These are phyloP conservation scores for Chrysoporthe austroafricana DNA, from an alignment of 2,329 filamentous ascomycete species.

Conservation along the genomic window DNA sequence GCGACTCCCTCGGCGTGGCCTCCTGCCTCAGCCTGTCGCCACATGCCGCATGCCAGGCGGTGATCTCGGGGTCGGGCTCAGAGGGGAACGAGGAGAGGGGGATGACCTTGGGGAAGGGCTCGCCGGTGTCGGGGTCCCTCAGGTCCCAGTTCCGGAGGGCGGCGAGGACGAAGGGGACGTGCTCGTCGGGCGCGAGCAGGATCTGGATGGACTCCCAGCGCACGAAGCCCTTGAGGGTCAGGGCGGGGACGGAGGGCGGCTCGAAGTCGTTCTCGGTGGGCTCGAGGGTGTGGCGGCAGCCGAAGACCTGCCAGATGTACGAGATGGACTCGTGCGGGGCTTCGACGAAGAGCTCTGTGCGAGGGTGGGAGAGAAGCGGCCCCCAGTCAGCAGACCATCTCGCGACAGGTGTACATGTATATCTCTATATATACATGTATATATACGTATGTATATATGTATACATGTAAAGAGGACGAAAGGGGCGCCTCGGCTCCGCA, in stretches of 20 bases:
- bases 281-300: conserved; percentile 86
- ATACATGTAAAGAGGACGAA: too few species aligned
- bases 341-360: conserved; percentile 72
- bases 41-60: conserved; percentile 82
- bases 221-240: conserved; percentile 84
- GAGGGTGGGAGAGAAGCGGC: conserved; percentile 1
- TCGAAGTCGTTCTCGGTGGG: conserved; percentile 74
- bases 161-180: conserved; percentile 80
- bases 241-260: conserved; percentile 70
- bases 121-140: conserved; percentile 73
- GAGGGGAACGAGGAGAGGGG: conserved; percentile 69
- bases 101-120: conserved; percentile 65
- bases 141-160: conserved; percentile 80
- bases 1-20: conserved; percentile 44
- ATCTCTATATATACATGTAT: neutral
- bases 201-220: conserved; percentile 94
- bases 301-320: conserved; percentile 89
- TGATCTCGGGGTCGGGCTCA: conserved; percentile 76
- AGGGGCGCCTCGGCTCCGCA: neutral
- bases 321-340: conserved; percentile 77
- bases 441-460: too few species aligned
- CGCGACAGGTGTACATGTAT: neutral
- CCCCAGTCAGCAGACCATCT: conserved; percentile 21
- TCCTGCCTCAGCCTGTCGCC: conserved; percentile 71
- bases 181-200: conserved; percentile 83